These are phyloP conservation scores for Rhodotorula taiwanensis DNA, from an alignment of 768 basidiomycete genomes.

Conservation along the genomic window DNA sequence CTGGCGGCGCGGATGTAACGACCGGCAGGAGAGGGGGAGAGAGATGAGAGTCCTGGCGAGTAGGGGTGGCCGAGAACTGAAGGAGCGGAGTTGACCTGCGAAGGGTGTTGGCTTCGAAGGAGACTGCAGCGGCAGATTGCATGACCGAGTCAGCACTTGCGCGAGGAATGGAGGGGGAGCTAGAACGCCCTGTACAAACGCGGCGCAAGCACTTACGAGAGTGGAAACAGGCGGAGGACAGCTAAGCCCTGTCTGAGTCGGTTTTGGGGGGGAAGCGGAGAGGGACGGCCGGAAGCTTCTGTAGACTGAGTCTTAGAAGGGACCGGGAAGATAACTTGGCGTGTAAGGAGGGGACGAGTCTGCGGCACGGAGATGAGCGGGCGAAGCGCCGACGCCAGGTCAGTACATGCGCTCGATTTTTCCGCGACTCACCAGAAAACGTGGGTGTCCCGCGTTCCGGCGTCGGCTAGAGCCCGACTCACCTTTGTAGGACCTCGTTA, in stretches of 20 bases:
- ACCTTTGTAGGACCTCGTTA: background rate
- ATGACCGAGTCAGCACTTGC: background rate
- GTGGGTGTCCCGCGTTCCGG: too few species aligned
- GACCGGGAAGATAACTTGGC: too few species aligned
- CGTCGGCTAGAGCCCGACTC: background rate
- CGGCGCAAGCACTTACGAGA: too few species aligned
- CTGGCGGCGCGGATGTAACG: background rate
- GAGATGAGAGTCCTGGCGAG: background rate
- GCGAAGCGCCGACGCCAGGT: too few species aligned
- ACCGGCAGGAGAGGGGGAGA: background rate
- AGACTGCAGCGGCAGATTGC: too few species aligned
- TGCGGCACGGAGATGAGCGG: too few species aligned
- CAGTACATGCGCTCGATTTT: too few species aligned
- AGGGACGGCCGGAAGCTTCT: too few species aligned
- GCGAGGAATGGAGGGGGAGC: background rate
- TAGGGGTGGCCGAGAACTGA: background rate
- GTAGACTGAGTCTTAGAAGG: too few species aligned
- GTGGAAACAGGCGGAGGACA: conserved; percentile 20
- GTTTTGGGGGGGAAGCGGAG: conserved; percentile 1
- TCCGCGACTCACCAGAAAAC: too few species aligned
- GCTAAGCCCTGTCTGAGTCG: conserved; percentile 24
- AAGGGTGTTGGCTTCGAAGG: background rate
- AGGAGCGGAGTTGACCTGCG: conserved; percentile 2
- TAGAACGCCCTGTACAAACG: conserved; percentile 16
- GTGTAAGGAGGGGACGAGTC: background rate